Evolutionary conservation across 2,329 filamentous ascomycete genomes (phyloP), one percentile per base, ranked within the genome.

Genomic region (Fusarium sacchari): DNA sequence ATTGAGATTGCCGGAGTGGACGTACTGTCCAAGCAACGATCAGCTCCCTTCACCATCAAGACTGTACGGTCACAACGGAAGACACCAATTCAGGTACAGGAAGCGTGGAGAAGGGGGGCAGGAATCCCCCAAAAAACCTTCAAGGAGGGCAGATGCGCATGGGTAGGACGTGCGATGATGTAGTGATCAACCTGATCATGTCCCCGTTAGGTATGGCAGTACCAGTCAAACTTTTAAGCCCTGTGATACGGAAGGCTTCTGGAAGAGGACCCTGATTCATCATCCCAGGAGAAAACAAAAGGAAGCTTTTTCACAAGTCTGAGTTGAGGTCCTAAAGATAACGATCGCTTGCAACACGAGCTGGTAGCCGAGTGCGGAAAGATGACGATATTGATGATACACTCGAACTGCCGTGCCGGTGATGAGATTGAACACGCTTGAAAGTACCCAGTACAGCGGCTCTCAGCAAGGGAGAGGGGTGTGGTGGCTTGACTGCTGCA

Each of bases 101-200:
- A 43, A 67, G 59, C 55, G 59, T 58, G 67, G 71, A 72, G 71
- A 72, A 70, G 55, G 56, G 67, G 71, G 67, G 50, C 36, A 56
- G 58, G 32, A 61, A 69, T 74, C 58, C 44, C 67, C 42, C 71
- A 73, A 73, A 47, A 50, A 20, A 44, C 44, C 37, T 63, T 68
- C 43, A 42, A 47, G 58, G 71, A 71, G 69, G 67, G 55, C 55
- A 73, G 67, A 72, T 57, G 62, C 60, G 60, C 71, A 74, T 72
- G 71, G 71, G 71, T 74, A 60, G 59, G 64, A 74, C 53, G 71
- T 73, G 47, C 62, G 64, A 74, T 74, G 71, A 74, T 74, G 71
- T 74, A 74, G 71, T 74, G 71, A 74, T 74, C 71, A 72, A 66
- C 71, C 59, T 55, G 53, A 65, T 55, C 26, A 60, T 74, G 56